A percentile compares a stretch with the other conserved stretches of the same genome.
Conservation (phyloP, 2,329 filamentous ascomycete species). For the Aureobasidium sp. region DNA sequence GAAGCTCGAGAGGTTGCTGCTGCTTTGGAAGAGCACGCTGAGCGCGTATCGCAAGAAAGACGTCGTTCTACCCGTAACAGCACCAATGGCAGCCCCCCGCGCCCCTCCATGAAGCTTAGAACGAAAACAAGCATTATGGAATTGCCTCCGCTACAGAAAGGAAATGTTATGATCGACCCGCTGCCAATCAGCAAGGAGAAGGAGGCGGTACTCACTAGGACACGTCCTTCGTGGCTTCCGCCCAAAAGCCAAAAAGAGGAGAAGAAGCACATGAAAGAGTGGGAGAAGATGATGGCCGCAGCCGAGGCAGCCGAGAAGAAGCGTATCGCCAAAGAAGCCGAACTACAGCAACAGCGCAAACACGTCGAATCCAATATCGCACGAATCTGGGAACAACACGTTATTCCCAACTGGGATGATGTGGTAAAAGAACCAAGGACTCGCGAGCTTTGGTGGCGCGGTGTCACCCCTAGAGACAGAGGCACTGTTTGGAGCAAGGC, state of each 20-base stretch:
- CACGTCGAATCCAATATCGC: slow-evolving; percentile 44
- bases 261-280: slow-evolving; percentile 76
- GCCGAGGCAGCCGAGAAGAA: slow-evolving; percentile 52
- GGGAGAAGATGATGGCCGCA: slow-evolving; percentile 71
- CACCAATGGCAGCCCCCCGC: slow-evolving; percentile 24
- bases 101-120: slow-evolving; percentile 22
- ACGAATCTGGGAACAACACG: slow-evolving; percentile 67
- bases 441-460: slow-evolving; percentile 75
- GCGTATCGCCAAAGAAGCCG: slow-evolving; percentile 42
- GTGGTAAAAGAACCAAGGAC: slow-evolving; percentile 63
- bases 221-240: slow-evolving; percentile 72
- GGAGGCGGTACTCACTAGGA: slow-evolving; percentile 73
- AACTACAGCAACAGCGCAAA: slow-evolving; percentile 46
- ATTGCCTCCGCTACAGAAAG: slow-evolving; percentile 60
- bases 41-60: slow-evolving; percentile 26
- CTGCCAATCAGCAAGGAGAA: slow-evolving; percentile 81
- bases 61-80: slow-evolving; percentile 17
- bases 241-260: slow-evolving; percentile 89
- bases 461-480: slow-evolving; percentile 63
- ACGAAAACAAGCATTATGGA: slow-evolving; percentile 34
- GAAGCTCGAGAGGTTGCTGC: slow-evolving; percentile 71
- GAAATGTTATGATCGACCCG: slow-evolving; percentile 77
- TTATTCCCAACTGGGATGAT: slow-evolving; percentile 68
- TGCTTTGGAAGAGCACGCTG: slow-evolving; percentile 71
- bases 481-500: slow-evolving; percentile 64